A percentile compares a stretch with the other conserved stretches of the same genome.
Conservation (phyloP, 2,329 filamentous ascomycete species). For the Metarhizium robertsii region DNA sequence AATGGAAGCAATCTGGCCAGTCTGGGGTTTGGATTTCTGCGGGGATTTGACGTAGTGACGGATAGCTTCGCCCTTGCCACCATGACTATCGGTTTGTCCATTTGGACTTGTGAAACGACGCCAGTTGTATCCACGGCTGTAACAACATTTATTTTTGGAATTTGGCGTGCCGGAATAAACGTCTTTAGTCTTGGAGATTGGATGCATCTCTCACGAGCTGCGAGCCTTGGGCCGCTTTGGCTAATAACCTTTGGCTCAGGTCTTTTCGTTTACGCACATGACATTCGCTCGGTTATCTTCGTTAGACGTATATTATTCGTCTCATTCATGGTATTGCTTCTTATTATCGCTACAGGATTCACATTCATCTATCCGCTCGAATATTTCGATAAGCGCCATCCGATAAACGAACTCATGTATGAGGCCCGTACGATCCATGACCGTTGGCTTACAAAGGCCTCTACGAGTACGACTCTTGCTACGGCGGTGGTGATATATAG, state of each 20-base stretch:
- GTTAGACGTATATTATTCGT: slow-evolving; percentile 31
- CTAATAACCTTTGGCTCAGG: slow-evolving; percentile 31
- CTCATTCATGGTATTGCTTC: slow-evolving; percentile 26
- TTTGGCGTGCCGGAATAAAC: slow-evolving; percentile 25
- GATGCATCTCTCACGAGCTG: slow-evolving; percentile 28
- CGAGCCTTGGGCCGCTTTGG: slow-evolving; percentile 28
- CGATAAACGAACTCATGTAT: slow-evolving; percentile 40
- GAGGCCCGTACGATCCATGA: slow-evolving; percentile 35
- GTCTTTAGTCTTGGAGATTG: slow-evolving; percentile 33
- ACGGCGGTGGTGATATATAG: slow-evolving; percentile 40
- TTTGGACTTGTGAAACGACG: slow-evolving; percentile 38
- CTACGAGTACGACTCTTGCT: slow-evolving; percentile 35
- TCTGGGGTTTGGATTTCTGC: slow-evolving; percentile 32
- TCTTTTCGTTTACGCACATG: slow-evolving; percentile 33
- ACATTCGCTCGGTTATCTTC: slow-evolving; percentile 33
- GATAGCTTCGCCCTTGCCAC: slow-evolving; percentile 37
- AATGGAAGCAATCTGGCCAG: slow-evolving; percentile 12
- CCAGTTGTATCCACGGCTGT: slow-evolving; percentile 32
- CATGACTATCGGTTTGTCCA: slow-evolving; percentile 32
- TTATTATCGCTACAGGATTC: slow-evolving; percentile 28
- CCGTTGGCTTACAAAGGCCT: slow-evolving; percentile 39
- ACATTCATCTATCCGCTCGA: slow-evolving; percentile 21
- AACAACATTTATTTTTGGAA: slow-evolving; percentile 33
- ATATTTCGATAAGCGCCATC: slow-evolving; percentile 28
- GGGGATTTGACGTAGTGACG: slow-evolving; percentile 37